Base-by-base conservation (phyloP, 129 eudicot species). In the Smallanthus sonchifolius region DNA sequence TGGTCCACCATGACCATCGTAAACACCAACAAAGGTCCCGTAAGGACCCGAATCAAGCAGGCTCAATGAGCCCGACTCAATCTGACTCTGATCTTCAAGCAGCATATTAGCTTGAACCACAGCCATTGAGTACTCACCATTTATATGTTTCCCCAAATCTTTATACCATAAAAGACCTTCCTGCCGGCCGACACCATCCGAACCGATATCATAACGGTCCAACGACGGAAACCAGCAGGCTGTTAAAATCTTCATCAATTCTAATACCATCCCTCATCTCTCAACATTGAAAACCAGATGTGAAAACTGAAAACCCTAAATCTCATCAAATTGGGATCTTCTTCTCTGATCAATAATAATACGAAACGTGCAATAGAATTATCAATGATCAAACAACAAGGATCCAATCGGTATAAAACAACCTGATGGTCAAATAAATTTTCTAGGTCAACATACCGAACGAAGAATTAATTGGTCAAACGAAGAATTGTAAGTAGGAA, bases 1-100 rank as follows among this genome's bases (percentile, higher is more conserved):
- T 0, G 96, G 96, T 43, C 96, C 96, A 19, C 96, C 96, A 69
- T 90, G 96, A 71, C 96, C 96, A 77, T 90, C 96, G 56, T 90
- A 90, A 39, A 90, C 88, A 65, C 96, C 96, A 52, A 90, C 79
- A 76, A 90, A 90, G 47, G 96, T 87, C 72, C 96, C 96, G 20
- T 83, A 79, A 0, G 91, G 96, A 30, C 96, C 96, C 11, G 91
- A 76, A 80, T 87, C 91, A n/a, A 67, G 84, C 55, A 90, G 77
- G 71, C 96, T 90, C 86, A 90, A 85, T 6, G 85, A 79, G 30
- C 96, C 96, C 0, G 96, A 90, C 81, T 90, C 96, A 67, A 90
- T 81, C 84, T 90, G 96, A 59, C 89, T 85, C 67, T 90, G 96
- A 82, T 90, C 96, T 79, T 90, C 96, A 10, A 90, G 92, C 65